Base-by-base conservation (phyloP, 352 stramenopile genomes). In the Albugo laibachii region DNA sequence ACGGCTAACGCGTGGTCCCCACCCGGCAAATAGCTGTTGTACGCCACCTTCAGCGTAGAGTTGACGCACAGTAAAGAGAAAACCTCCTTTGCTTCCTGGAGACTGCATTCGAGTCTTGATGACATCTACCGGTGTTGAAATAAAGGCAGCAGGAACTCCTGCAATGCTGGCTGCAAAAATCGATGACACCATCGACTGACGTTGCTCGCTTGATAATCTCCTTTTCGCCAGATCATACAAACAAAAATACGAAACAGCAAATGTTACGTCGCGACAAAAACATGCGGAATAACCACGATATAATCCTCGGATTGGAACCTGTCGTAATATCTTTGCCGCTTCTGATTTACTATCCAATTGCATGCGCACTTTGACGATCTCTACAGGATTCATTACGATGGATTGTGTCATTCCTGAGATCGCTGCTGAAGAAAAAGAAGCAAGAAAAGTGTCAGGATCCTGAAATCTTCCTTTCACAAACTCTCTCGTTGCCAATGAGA, bases 51-150 rank as follows among this genome's bases (percentile, higher is more conserved):
- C 61, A 13, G 49, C 57, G 50, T 66, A 56, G 27, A 83, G 65
- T 31, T 69, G 64, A 24, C 59, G 50, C 45, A 80, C 63, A 11
- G 74, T 86, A 24, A 65, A 58, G 18, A 63, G 39, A 42, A 83
- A 72, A 5, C 52, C 52, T 3, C 63, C 59, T 11, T 56, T 34
- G 61, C 62, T 4, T 35, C 62, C 61, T 14, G 65, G 60, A 41
- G 74, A 76, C 57, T 86, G 74, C 74, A 86, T 83, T 55, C 74
- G 69, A 12, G 74, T 86, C 65, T 86, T 86, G 36, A 83, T 51
- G 27, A 83, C 56, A 55, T 86, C 74, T 45, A 86, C 55, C 13
- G 74, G 74, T 47, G 74, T 86, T 13, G 74, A 81, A 40, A 86
- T 47, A 59, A 86, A 80, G 20, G 74, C 74, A 12, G 74, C 74